Base-by-base conservation (phyloP, 2,329 filamentous ascomycete genomes). In the Chaetomium olivaceum region DNA sequence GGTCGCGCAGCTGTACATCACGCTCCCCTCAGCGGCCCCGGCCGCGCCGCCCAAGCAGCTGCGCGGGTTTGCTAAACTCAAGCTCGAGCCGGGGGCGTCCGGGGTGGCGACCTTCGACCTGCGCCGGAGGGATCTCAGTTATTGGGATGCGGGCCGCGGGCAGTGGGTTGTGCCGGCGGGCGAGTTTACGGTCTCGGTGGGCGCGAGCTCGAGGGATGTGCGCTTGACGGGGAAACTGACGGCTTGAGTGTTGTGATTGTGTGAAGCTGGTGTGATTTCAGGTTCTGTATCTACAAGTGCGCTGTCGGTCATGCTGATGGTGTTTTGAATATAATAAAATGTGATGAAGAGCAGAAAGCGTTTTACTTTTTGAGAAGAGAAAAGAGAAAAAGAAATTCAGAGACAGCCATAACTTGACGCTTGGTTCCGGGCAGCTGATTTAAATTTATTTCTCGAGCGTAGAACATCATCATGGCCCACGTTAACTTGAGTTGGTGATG, bases 41-140 rank as follows among this genome's bases (percentile, higher is more conserved):
- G 68, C 76, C 2, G 75, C 78, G 2, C 81, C 82, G 54, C 76
- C 77, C 0, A 77, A 77, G 66, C 85, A 88, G 73, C 79, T 90
- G 5, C 80, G 88, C 21, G 87, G 88, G 5, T 90, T 90, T 70
- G 81, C 82, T 65, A 89, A 90, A 76, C 77, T 87, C 6, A 73
- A 74, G 19, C 73, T 91, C 21, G 77, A 76, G 4, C 73, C 80
- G 0, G 83, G 82, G 1, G 80, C 82, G 62, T 80, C 76, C 2
- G 75, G 79, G 43, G 82, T 76, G 1, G 81, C 86, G 2, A 78
- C 74, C 0, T 84, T 91, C 69, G 76, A 79, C 16, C 73, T 91
- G 36, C 83, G 80, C 43, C 80, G 85, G 50, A 82, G 85, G 59
- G 89, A 91, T 73, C 68, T 91, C 48, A 88, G 86, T 70, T 83